Evolutionary conservation across 768 basidiomycete genomes (phyloP).

Genomic region (Crassisporium funariophilum): DNA sequence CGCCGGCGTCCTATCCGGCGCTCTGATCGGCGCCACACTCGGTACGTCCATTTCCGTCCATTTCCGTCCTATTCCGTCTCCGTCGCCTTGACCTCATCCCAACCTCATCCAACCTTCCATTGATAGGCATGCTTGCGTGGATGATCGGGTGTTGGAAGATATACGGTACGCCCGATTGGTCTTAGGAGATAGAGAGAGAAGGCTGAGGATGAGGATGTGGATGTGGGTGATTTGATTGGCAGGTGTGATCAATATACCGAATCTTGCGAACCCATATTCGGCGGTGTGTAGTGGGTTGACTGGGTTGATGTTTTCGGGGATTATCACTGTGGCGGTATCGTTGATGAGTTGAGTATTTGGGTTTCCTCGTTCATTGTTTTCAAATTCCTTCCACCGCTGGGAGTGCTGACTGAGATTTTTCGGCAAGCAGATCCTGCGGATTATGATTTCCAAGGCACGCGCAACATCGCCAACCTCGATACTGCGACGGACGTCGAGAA

Average conservation of each 20-base stretch:
- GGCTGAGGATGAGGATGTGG: no score
- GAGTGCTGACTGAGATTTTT: constrained; percentile 3
- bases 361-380: background rate
- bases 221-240: no score
- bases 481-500: constrained; percentile 17
- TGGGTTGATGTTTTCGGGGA: constrained; percentile 38
- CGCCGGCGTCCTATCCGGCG: constrained; percentile 41
- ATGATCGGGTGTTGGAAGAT: constrained; percentile 55
- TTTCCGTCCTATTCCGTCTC: no score
- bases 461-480: constrained; percentile 34
- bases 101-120: no score
- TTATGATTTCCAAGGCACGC: constrained; percentile 40
- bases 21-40: constrained; percentile 40
- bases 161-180: no score
- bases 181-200: no score
- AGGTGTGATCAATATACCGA: constrained; percentile 38
- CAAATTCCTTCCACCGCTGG: no score
- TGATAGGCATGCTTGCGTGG: constrained; percentile 48
- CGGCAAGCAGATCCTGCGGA: constrained; percentile 29
- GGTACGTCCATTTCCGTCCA: constrained; percentile 23
- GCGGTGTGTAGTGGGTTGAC: constrained; percentile 41
- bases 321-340: constrained; percentile 36
- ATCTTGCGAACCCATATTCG: constrained; percentile 41
- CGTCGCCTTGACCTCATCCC: no score
- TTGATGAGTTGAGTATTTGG: constrained; percentile 29